Evolutionary conservation across 208 protist species (phyloP).

Genomic region (Porcisia hertigi): DNA sequence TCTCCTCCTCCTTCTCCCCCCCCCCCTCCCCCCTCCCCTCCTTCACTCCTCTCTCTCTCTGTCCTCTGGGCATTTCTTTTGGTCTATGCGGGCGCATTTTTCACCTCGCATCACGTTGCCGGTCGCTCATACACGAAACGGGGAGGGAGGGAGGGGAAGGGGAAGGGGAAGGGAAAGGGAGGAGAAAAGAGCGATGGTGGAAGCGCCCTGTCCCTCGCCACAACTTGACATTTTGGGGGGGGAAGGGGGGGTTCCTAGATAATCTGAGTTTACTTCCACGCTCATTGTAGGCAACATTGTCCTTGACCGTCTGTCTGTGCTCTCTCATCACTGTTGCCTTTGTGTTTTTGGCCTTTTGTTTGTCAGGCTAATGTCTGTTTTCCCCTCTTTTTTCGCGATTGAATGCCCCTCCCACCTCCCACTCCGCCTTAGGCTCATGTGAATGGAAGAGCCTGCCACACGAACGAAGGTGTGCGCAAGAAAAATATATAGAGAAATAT

Average conservation of each 20-base stretch:
- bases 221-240: not conserved
- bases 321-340: not conserved
- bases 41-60: not conserved
- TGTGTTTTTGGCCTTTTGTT: not conserved
- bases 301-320: not conserved
- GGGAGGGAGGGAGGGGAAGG: not conserved
- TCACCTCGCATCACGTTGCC: not conserved
- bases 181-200: not conserved
- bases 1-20: not conserved
- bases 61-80: not conserved
- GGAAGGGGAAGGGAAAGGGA: no score
- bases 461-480: not conserved
- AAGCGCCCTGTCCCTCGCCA: not conserved
- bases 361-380: not conserved
- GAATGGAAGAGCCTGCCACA: not conserved
- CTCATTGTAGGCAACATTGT: not conserved
- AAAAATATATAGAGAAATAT: no score
- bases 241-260: not conserved
- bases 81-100: not conserved
- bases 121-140: not conserved
- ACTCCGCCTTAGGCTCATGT: no score
- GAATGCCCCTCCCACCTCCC: not conserved
- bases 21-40: not conserved
- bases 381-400: not conserved
- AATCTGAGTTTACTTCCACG: not conserved